Evolutionary conservation across 2,329 filamentous ascomycete genomes (phyloP).

Genomic region (Metarhizium album): DNA sequence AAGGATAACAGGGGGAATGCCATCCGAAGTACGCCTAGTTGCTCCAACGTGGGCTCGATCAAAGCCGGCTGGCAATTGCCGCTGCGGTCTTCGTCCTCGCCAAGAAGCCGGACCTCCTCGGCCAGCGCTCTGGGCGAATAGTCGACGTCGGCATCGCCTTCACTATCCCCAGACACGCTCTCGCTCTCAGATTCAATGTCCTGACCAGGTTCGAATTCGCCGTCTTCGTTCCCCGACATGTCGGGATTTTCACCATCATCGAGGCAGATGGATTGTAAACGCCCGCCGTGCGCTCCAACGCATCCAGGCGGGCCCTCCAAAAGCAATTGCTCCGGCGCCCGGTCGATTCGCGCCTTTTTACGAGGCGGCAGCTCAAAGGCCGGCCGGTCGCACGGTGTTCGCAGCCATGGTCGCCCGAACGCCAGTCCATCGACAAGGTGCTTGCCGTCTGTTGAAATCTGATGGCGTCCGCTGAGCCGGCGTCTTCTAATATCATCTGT

Average conservation of each 20-base stretch:
- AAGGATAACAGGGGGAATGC: slow-evolving; percentile 33
- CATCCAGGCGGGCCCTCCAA: slow-evolving; percentile 24
- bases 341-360: slow-evolving; percentile 50
- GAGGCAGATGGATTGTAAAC: not conserved
- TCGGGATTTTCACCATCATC: not conserved
- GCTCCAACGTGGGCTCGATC: slow-evolving; percentile 18
- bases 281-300: slow-evolving; percentile 21
- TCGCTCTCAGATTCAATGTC: not conserved
- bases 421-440: slow-evolving; percentile 79
- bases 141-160: slow-evolving; percentile 6
- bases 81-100: not conserved
- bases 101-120: slow-evolving; percentile 2
- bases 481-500: slow-evolving; percentile 64
- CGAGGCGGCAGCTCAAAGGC: slow-evolving; percentile 60
- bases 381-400: slow-evolving; percentile 49
- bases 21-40: slow-evolving; percentile 23
- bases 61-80: slow-evolving; percentile 3
- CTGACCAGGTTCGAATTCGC: not conserved
- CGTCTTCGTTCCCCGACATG: not conserved
- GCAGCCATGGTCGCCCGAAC: slow-evolving; percentile 65
- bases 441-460: slow-evolving; percentile 68
- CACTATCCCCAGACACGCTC: not conserved
- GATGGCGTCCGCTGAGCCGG: slow-evolving; percentile 63
- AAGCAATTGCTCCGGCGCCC: slow-evolving; percentile 16
- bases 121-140: not conserved